Percentiles rank a stretch among this genome's conserved stretches.
These are phyloP conservation scores for Xylaria bambusicola DNA, from an alignment of 495 filamentous ascomycete genomes.

Conservation along the genomic window DNA sequence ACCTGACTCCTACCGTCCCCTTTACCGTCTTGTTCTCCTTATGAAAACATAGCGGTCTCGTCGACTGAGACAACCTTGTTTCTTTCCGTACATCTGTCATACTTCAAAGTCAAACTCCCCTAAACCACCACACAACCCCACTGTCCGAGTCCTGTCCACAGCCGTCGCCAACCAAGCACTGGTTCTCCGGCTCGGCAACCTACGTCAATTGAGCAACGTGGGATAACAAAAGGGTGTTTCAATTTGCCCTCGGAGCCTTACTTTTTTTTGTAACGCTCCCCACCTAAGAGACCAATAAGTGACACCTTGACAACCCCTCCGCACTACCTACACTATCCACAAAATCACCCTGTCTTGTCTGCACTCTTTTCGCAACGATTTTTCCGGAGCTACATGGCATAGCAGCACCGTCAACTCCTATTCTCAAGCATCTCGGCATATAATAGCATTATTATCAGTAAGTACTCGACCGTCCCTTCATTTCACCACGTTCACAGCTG, in stretches of 20 bases:
- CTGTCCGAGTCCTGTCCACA: too few relatives aligned
- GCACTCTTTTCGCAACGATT: background rate
- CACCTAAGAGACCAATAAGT: slow-evolving; percentile 1
- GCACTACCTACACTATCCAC: slow-evolving; percentile 10
- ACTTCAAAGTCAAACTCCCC: background rate
- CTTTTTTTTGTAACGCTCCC: background rate
- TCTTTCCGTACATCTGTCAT: slow-evolving; percentile 3
- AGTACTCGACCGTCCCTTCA: background rate
- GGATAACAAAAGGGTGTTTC: background rate
- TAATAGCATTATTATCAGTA: slow-evolving; percentile 1
- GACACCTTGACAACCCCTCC: background rate
- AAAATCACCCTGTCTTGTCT: background rate
- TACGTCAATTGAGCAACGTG: slow-evolving; percentile 10
- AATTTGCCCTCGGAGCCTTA: background rate
- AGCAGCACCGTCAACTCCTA: slow-evolving; percentile 8
- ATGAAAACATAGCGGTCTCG: background rate
- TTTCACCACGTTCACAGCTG: slow-evolving; percentile 4
- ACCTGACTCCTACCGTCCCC: slow-evolving; percentile 2
- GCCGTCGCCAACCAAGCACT: background rate
- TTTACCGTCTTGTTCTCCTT: slow-evolving; percentile 14
- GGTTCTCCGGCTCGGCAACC: slow-evolving; percentile 13
- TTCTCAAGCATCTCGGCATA: too few relatives aligned
- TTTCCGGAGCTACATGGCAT: slow-evolving; percentile 6
- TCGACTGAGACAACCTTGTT: background rate
- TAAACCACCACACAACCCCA: too few relatives aligned